phyloP scores from a whole-genome alignment of 1,139 yeast species.

The Pneumocystis sp. region DNA sequence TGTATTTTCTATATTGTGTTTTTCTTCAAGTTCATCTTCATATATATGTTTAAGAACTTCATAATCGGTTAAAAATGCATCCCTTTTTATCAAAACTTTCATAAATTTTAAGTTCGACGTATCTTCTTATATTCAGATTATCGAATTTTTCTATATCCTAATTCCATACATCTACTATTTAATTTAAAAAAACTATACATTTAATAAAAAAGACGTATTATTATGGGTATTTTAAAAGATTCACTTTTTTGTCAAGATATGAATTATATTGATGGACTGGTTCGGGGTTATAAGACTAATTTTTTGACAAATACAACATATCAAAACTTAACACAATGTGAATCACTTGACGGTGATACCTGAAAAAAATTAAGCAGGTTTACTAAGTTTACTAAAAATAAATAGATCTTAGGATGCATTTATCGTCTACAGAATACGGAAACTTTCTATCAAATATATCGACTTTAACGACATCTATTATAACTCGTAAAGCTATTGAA shows the following conservation, averaged over 20 bases:
- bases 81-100: slow-evolving; percentile 8
- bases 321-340: slow-evolving; percentile 88
- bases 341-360: slow-evolving; percentile 46
- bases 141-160: no score
- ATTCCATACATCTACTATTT: neutral
- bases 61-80: slow-evolving; percentile 9
- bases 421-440: slow-evolving; percentile 92
- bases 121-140: no score
- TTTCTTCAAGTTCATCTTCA: slow-evolving; percentile 4
- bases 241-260: neutral
- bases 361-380: neutral
- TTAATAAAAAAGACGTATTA: neutral
- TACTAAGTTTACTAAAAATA: neutral
- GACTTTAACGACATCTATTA: slow-evolving; percentile 64
- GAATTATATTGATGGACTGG: slow-evolving; percentile 71
- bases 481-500: slow-evolving; percentile 62
- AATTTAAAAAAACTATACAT: neutral
- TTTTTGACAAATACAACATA: slow-evolving; percentile 65
- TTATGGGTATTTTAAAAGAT: neutral
- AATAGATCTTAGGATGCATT: slow-evolving; percentile 69
- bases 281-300: slow-evolving; percentile 85
- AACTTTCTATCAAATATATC: slow-evolving; percentile 72
- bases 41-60: slow-evolving; percentile 8
- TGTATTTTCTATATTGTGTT: neutral
- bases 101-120: neutral